These are phyloP conservation scores for Rhodomyrtus psidioides DNA, from an alignment of 441 rosid genomes.

Conservation along the genomic window DNA sequence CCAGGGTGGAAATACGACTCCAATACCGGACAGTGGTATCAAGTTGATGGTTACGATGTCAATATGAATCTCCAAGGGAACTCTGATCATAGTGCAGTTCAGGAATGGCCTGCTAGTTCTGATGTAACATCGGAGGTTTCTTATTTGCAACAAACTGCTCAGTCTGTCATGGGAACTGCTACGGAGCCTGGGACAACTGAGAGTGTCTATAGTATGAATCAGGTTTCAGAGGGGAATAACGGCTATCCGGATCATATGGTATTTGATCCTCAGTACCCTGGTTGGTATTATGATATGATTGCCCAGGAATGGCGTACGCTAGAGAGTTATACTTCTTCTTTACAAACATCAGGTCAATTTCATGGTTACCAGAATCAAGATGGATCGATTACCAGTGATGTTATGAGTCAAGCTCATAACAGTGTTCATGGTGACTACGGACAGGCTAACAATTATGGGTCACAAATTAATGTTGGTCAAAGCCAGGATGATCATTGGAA, in stretches of 20 bases:
- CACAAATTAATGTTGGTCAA: slow-evolving; percentile 30
- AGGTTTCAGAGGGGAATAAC: slow-evolving; percentile 46
- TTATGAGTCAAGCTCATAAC: slow-evolving; percentile 22
- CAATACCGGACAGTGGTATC: slow-evolving; percentile 81
- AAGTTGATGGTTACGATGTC: slow-evolving; percentile 37
- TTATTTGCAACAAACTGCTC: slow-evolving; percentile 52
- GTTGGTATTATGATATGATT: slow-evolving; percentile 83
- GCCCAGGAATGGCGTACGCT: slow-evolving; percentile 61
- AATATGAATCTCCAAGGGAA: slow-evolving; percentile 1
- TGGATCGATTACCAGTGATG: slow-evolving; percentile 28
- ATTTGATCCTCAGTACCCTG: slow-evolving; percentile 89
- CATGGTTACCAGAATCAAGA: slow-evolving; percentile 25
- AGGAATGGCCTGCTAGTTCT: slow-evolving; percentile 32
- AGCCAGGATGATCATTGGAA: slow-evolving; percentile 42
- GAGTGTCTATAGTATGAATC: slow-evolving; percentile 58
- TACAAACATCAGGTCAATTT: slow-evolving; percentile 38
- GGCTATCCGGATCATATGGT: slow-evolving; percentile 88
- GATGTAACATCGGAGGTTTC: slow-evolving; percentile 40
- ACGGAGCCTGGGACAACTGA: slow-evolving; percentile 38
- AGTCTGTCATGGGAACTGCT: slow-evolving; percentile 37
- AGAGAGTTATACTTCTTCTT: slow-evolving; percentile 58
- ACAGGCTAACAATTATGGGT: slow-evolving; percentile 29
- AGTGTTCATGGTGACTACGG: slow-evolving; percentile 22
- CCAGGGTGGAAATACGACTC: slow-evolving; percentile 95
- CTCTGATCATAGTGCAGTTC: slow-evolving; percentile 7